phyloP scores from a whole-genome alignment of 345 rosid species.

The Eucalyptus marginata region DNA sequence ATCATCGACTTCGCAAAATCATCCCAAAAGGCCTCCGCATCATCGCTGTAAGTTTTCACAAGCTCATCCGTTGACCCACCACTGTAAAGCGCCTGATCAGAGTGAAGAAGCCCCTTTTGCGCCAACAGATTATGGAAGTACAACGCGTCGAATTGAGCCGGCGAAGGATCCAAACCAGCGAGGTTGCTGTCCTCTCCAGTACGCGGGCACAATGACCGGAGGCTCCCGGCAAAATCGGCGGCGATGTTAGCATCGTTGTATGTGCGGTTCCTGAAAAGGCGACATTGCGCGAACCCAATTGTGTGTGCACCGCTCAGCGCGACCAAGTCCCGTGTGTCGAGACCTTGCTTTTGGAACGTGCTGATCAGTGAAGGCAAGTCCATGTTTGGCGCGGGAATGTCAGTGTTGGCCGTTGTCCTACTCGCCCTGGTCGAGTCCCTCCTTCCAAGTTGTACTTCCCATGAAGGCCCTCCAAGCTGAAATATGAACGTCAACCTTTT shows the following conservation, averaged over 20 bases:
- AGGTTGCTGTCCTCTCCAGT: conserved; percentile 2
- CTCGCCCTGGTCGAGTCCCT: conserved; percentile 29
- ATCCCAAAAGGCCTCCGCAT: conserved; percentile 7
- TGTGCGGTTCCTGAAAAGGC: conserved; percentile 6
- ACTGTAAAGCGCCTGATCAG: conserved; percentile 17
- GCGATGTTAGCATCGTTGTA: conserved; percentile 22
- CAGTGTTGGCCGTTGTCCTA: conserved; percentile 2
- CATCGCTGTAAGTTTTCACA: not conserved
- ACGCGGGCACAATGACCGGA: conserved; percentile 9
- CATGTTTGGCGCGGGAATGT: conserved; percentile 24
- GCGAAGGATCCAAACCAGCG: not conserved
- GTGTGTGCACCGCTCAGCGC: conserved; percentile 52
- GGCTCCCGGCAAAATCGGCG: conserved; percentile 8
- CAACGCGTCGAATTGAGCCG: not conserved
- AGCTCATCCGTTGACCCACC: conserved; percentile 4
- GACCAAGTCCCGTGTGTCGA: conserved; percentile 26
- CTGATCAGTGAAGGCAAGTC: conserved; percentile 22
- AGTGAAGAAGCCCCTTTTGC: conserved; percentile 18
- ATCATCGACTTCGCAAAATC: conserved; percentile 36
- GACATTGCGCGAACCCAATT: conserved; percentile 24
- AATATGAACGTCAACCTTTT: not conserved
- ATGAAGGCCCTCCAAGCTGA: conserved; percentile 42
- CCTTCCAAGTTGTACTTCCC: conserved; percentile 28
- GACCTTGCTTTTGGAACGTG: conserved; percentile 30
- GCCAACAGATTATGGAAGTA: conserved; percentile 19